phyloP scores from a whole-genome alignment of 768 basidiomycete species.

The Lactarius sanguifluus region DNA sequence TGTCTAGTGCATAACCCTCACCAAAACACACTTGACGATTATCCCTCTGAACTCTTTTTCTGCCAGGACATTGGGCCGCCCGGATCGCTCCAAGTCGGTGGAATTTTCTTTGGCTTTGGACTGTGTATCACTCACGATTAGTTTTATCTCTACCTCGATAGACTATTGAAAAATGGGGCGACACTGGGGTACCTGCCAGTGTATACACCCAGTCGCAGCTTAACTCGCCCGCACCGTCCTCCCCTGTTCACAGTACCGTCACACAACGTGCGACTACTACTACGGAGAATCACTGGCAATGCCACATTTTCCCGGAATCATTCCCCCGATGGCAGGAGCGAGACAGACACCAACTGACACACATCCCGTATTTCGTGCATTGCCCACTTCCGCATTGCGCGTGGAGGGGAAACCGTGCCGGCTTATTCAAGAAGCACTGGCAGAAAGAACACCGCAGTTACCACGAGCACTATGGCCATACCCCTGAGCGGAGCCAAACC shows the following conservation, averaged over 20 bases:
- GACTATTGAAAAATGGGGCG: not conserved
- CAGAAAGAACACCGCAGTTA: not conserved
- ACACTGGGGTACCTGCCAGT: not conserved
- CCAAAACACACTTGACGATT: not conserved
- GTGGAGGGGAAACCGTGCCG: conserved; percentile 5
- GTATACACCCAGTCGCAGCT: not conserved
- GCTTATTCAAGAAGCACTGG: not conserved
- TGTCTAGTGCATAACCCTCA: not conserved
- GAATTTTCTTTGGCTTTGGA: not conserved
- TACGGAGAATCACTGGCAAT: not conserved
- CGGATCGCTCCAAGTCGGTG: not conserved
- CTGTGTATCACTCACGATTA: not conserved
- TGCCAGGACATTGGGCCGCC: not conserved
- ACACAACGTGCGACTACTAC: not conserved
- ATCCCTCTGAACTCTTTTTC: not conserved
- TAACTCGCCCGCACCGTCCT: not conserved
- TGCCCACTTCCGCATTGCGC: not conserved
- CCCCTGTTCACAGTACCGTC: not conserved
- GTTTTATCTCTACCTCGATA: not conserved
- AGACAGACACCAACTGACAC: not conserved
- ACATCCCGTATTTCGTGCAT: conserved; percentile 1
- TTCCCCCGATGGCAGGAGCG: not conserved
- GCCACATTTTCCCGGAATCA: not conserved
- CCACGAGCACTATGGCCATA: not conserved
- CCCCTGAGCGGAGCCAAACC: not conserved